Percentiles rank a stretch among this genome's conserved stretches.
Conservation (phyloP, 108 stramenopile species). For the Bacterosira constricta region DNA sequence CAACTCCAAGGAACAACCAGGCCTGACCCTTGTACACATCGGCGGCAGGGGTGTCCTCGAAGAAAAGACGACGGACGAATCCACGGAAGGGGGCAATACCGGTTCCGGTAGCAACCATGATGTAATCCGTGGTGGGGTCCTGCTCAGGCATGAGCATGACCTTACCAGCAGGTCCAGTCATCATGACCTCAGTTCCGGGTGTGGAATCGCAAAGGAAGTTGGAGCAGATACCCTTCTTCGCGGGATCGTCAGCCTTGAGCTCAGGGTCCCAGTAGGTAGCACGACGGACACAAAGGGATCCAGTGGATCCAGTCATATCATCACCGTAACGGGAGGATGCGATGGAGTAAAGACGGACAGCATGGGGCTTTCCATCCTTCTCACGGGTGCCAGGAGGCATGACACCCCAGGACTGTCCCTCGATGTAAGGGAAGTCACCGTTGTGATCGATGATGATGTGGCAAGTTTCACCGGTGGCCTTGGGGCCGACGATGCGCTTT, state of each 20-base stretch:
- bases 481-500: constrained; percentile 97
- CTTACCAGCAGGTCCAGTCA: constrained; percentile 97
- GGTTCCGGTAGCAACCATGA: constrained; percentile 99
- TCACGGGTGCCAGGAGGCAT: constrained; percentile 91
- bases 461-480: constrained; percentile 97
- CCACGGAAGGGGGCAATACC: constrained; percentile 98
- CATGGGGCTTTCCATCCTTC: constrained; percentile 97
- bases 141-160: constrained; percentile 99
- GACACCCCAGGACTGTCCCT: constrained; percentile 98
- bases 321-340: constrained; percentile 97
- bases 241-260: constrained; percentile 94
- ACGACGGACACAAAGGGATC: constrained; percentile 96
- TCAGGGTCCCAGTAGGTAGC: constrained; percentile 96
- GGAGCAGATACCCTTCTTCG: constrained; percentile 99
- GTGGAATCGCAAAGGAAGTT: constrained; percentile 96
- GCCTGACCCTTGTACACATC: constrained; percentile 93
- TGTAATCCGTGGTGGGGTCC: constrained; percentile 91
- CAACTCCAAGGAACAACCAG: constrained; percentile 98
- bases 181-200: constrained; percentile 86
- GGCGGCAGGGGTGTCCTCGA: constrained; percentile 93
- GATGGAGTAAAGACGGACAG: constrained; percentile 97
- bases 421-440: constrained; percentile 98
- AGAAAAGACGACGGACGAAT: constrained; percentile 95
- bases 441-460: constrained; percentile 99
- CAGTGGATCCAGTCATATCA: constrained; percentile 96